phyloP scores from a whole-genome alignment of 164 flowering plant species.

The Protea cynaroides region DNA sequence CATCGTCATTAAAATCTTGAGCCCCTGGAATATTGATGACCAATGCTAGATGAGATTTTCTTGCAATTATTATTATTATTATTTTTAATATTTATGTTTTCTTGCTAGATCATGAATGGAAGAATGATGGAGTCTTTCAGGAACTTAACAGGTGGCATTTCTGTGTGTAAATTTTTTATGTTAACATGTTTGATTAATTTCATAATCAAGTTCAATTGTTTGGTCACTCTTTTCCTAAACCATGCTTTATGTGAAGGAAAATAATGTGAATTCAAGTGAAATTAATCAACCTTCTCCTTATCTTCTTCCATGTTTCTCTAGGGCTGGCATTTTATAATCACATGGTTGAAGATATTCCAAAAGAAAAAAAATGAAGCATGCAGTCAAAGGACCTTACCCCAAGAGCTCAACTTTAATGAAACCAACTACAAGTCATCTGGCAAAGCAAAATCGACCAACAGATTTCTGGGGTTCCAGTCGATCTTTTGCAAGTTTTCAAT shows the following conservation, averaged over 20 bases:
- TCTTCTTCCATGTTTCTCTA: constrained; percentile 8
- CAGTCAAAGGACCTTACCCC: constrained; percentile 26
- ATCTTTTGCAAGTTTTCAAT: constrained; percentile 17
- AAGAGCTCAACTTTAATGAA: constrained; percentile 88
- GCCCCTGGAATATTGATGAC: not conserved
- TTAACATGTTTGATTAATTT: too few relatives aligned
- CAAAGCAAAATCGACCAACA: constrained; percentile 61
- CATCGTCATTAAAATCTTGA: too few relatives aligned
- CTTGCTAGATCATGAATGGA: constrained; percentile 15
- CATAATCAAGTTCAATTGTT: too few relatives aligned
- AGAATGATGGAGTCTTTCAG: constrained; percentile 6
- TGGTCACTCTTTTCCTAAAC: too few relatives aligned
- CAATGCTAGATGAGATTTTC: not conserved
- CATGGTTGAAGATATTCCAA: constrained; percentile 23
- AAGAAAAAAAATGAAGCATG: constrained; percentile 26
- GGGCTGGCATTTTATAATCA: constrained; percentile 45
- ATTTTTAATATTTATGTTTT: too few relatives aligned
- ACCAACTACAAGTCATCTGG: constrained; percentile 90
- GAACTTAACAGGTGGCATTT: constrained; percentile 13
- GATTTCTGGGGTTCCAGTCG: constrained; percentile 38
- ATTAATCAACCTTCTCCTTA: not conserved
- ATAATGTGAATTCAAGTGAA: not conserved
- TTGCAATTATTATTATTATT: too few relatives aligned
- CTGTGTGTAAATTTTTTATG: not conserved
- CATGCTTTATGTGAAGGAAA: constrained; percentile 1